Conservation (phyloP, 2,329 filamentous ascomycete genomes). For the Dactylellina leptospora region DNA sequence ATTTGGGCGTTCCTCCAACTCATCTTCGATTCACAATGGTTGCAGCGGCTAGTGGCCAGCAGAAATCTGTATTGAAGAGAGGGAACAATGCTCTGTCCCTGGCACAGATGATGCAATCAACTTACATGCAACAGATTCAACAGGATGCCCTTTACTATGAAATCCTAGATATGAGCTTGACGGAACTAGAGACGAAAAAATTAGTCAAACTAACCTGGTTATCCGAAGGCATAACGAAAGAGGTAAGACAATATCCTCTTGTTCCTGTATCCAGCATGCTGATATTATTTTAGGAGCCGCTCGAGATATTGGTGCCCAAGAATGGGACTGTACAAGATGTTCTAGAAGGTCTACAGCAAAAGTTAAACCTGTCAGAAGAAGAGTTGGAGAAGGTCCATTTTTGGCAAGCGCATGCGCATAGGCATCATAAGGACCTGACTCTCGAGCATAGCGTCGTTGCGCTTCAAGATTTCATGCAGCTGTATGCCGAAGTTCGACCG, state of each 20-base stretch:
- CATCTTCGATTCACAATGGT: conserved; percentile 93
- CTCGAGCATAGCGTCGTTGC: conserved; percentile 77
- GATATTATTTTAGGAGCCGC: conserved; percentile 69
- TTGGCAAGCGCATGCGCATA: conserved; percentile 82
- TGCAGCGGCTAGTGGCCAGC: conserved; percentile 76
- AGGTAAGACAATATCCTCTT: conserved; percentile 67
- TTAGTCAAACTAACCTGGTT: conserved; percentile 82
- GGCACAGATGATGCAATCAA: conserved; percentile 77
- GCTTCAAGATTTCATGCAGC: conserved; percentile 82
- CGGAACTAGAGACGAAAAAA: conserved; percentile 93
- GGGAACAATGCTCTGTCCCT: conserved; percentile 72
- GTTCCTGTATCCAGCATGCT: conserved; percentile 54
- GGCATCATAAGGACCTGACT: conserved; percentile 80
- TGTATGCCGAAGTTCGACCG: conserved; percentile 83
- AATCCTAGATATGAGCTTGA: conserved; percentile 89
- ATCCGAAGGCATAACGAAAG: conserved; percentile 88
- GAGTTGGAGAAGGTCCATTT: conserved; percentile 76
- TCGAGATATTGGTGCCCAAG: conserved; percentile 87
- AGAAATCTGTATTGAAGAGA: conserved; percentile 80
- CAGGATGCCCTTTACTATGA: conserved; percentile 89
- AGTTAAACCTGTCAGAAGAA: conserved; percentile 80
- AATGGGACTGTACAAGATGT: conserved; percentile 82
- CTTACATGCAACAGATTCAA: conserved; percentile 75
- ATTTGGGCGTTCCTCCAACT: conserved; percentile 79
- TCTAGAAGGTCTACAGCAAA: conserved; percentile 78